Percentiles rank a stretch among this genome's conserved stretches.
Conservation (phyloP, 2,329 filamentous ascomycete genomes). For the Aciculosporium take region DNA sequence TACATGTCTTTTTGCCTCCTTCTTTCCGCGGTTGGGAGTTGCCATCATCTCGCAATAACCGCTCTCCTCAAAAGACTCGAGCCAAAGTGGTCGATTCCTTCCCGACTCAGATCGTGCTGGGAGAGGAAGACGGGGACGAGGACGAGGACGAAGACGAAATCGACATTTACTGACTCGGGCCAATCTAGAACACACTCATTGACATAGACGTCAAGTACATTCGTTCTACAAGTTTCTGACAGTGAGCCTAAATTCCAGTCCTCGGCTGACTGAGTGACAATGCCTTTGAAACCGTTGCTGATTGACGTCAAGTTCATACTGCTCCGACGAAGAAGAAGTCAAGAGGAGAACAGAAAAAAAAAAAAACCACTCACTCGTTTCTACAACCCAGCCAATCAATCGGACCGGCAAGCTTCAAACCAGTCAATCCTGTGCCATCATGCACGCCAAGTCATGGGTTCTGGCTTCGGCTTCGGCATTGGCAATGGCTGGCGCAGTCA, state of each 20-base stretch:
- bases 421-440: conserved; percentile 16
- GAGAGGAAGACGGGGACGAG: background rate
- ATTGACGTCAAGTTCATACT: background rate
- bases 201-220: conserved; percentile 43
- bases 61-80: too few relatives aligned
- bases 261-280: background rate
- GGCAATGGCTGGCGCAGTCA: conserved; percentile 32
- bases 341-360: too few relatives aligned
- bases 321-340: background rate
- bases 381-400: background rate
- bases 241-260: conserved; percentile 14
- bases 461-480: conserved; percentile 36
- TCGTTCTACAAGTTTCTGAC: conserved; percentile 39
- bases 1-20: background rate
- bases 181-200: conserved; percentile 31
- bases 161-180: conserved; percentile 7
- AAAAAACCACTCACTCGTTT: background rate
- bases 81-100: too few relatives aligned
- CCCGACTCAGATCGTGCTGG: background rate
- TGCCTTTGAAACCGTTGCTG: background rate
- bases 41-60: background rate
- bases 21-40: background rate
- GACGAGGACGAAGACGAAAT: too few relatives aligned
- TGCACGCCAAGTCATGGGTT: conserved; percentile 34
- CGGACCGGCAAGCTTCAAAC: background rate